A percentile compares a stretch with the other conserved stretches of the same genome.
Conservation (phyloP, 1,284 basidiomycete genomes). For the Lentinus polychrous region DNA sequence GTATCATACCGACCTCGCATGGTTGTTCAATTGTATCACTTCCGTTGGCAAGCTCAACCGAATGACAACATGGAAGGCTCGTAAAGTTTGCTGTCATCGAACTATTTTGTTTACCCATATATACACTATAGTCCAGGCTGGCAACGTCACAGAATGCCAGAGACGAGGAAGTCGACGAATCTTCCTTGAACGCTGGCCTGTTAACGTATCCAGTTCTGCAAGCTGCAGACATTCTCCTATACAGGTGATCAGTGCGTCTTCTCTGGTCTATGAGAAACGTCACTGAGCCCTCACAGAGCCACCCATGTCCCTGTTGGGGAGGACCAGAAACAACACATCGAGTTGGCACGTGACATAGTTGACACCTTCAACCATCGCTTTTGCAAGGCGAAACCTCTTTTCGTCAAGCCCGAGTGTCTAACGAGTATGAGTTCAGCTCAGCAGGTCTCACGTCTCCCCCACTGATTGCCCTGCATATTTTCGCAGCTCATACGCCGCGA, state of each 20-base stretch:
- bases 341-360: conserved; percentile 81
- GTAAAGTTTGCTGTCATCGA: conserved; percentile 11
- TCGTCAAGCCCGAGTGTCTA: conserved; percentile 69
- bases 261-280: background rate
- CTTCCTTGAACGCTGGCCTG: conserved; percentile 75
- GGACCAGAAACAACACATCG: conserved; percentile 92
- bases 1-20: conserved; percentile 85
- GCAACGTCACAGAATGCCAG: conserved; percentile 70
- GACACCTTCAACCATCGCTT: conserved; percentile 76
- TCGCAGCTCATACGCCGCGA: conserved; percentile 66
- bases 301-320: conserved; percentile 95
- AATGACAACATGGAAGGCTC: conserved; percentile 96
- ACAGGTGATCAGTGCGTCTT: conserved; percentile 46
- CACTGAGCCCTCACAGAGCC: conserved; percentile 40
- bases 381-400: conserved; percentile 38
- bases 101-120: conserved; percentile 3
- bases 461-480: background rate
- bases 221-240: conserved; percentile 88
- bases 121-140: conserved; percentile 61
- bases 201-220: conserved; percentile 93
- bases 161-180: conserved; percentile 76
- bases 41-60: conserved; percentile 77
- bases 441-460: background rate
- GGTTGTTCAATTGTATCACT: conserved; percentile 85
- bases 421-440: conserved; percentile 52